Evolutionary conservation across 78 protist genomes (phyloP), one percentile per base, ranked within the genome.

Genomic region (Bodo saltans): DNA sequence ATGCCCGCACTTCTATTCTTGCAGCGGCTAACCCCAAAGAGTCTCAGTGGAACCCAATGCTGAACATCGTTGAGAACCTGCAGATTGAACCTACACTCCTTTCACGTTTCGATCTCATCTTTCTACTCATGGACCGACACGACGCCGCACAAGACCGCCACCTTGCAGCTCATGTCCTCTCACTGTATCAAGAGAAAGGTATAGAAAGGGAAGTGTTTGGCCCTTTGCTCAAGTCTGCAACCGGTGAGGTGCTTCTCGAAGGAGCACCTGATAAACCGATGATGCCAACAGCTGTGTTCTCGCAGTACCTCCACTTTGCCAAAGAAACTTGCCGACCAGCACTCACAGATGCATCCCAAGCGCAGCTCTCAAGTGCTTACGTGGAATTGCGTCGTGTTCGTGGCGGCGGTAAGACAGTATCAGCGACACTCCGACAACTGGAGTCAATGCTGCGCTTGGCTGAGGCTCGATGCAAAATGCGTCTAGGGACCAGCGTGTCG

Each of bases 1-100:
- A 95, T 70, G 99, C 99, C 0, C 91, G 99, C 38, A 96, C 99
- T 0, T 88, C 98, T 4, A 78, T 98, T 41, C 92, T 99, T 30
- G 99, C 99, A 1, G 92, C 99, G 26, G 99, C 99, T 39, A 99
- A 99, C 85, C 99, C 99, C 0, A 60, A 79, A 32, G 90, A 91
- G 52, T 84, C 93, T 0, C 47, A 92, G 33, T 99, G 96, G 79
- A 89, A 97, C 72, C 93, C 97, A 21, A 28, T 21, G 8, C n/a
- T 70, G 53, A 89, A 98, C 0, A 97, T 99, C 1, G 95, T 98
- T 0, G 98, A 92, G 34, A 99, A 99, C 89, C 90, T 99, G 60
- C 88, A 93, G 53, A 85, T 98, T 0, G 88, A 95, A 25, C 97
- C 99, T 27, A 94, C 99, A 25, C 91, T 98, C 0, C 82, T 97